Base-by-base conservation (phyloP, 164 flowering plant genomes). In the Cinnamomum micranthum region DNA sequence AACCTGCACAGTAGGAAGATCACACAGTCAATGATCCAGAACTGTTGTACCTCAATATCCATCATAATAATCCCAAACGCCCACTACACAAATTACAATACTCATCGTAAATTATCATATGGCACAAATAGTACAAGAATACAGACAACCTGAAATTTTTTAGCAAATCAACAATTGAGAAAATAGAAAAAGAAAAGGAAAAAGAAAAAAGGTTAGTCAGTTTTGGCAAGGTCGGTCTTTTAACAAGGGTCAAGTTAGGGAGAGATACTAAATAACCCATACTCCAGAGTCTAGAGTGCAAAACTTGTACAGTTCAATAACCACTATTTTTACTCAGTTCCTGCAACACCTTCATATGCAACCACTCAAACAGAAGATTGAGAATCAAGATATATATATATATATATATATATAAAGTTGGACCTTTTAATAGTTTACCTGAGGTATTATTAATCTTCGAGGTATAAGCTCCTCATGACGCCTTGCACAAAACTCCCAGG, bases 381-480 rank as follows among this genome's bases (percentile, higher is more conserved):
- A 31, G 35, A 31, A 31, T 31, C 35, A 31, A 31, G 35, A 31
- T 4, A 31, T 31, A 5, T 5, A 51, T 6, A 10, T 20, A 50
- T 63, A 66, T 28, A 31, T 4, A 31, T 1, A 51, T n/a, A 13
- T 3, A 17, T 33, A 72, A 66, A 28, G 25, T 63, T 19, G 47
- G 20, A 52, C 64, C 25, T 31, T 25, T 59, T 50, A 17, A 50
- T 23, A 28, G 50, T n/a, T 55, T 80, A 95, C 99, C 97, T 94
- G 99, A 27, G 97, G 97, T 76, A 90, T 83, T 74, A 94, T 78
- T 72, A 94, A 78, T 82, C 92, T 90, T 74, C 98, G 84, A 73
- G 97, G 99, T 65, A 95, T 90, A 27, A 93, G 97, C 82, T 95
- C 99, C 80, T 95, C 98, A 82, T 95, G 99, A n/a, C 93, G 97